Conservation (phyloP, 441 rosid genomes). For the Omphalea diandra region DNA sequence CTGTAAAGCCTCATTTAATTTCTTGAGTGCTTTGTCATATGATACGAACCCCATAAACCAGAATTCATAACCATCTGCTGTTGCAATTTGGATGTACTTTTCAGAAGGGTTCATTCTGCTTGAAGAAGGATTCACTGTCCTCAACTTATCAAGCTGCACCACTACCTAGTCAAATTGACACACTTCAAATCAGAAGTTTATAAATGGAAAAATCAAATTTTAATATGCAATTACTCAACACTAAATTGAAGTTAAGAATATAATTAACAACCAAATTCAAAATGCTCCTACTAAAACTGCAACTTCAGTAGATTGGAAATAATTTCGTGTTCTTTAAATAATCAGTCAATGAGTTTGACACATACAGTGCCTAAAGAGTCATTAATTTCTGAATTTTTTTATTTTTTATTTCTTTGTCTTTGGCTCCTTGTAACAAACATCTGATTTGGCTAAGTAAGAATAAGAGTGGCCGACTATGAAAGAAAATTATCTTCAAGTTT, state of each 20-base stretch:
- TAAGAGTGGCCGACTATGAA: not conserved
- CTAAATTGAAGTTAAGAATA: not conserved
- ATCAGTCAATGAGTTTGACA: not conserved
- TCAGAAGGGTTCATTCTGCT: conserved; percentile 57
- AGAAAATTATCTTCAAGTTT: conserved; percentile 3
- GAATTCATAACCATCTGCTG: conserved; percentile 65
- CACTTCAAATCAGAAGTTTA: not conserved
- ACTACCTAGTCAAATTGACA: conserved; percentile 46
- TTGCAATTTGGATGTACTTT: conserved; percentile 57
- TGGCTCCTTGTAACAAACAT: not conserved
- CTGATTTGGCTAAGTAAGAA: not conserved
- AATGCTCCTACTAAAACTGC: not conserved
- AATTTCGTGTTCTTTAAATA: not conserved
- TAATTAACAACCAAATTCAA: not conserved
- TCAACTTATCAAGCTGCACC: conserved; percentile 56
- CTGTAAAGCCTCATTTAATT: conserved; percentile 42
- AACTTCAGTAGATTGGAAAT: not conserved
- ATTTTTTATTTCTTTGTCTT: not conserved
- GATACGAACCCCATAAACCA: conserved; percentile 90
- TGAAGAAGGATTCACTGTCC: conserved; percentile 50
- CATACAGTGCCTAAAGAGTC: not conserved
- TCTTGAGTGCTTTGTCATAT: conserved; percentile 65
- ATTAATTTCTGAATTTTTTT: not conserved
- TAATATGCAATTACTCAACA: not conserved
- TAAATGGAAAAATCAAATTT: not conserved